Evolutionary conservation across 768 basidiomycete genomes (phyloP), one percentile per base, ranked within the genome.

Genomic region (Suillus hirtellus): DNA sequence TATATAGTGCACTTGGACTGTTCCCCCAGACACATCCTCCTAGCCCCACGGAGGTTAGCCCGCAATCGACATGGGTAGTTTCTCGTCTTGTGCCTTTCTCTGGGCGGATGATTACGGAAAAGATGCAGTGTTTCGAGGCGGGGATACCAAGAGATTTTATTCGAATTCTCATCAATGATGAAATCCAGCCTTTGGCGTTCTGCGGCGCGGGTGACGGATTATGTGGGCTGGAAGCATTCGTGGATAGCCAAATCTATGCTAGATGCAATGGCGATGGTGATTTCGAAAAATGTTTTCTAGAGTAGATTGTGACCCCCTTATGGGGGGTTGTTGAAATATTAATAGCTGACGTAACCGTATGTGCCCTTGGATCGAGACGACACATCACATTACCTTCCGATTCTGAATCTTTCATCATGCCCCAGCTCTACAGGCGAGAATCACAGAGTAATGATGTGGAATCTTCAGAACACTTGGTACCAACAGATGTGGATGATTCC

Each of bases 121-220:
- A 82, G 69, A 59, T 96, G 71, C 52, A 60, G 17, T 93, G 90
- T 64, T 64, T 63, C 2, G 44, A 12, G 1, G 68, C 19, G 5
- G 74, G 67, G 11, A 61, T 66, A 60, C 44, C 63, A 19, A 71
- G 73, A 52, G 80, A 83, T 65, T 88, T 82, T 68, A 84, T 95
- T 34, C 79, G 93, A 66, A 79, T 95, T n/a, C 75, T 95, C 24
- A 86, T 95, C 62, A 90, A 93, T 64, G 90, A 94, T 66, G 87
- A 82, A 6, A 69, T 90, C 38, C 86, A 89, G 71, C 82, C 86
- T 0, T 70, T 89, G 42, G 77, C 75, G 55, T 88, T 92, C 69
- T 91, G 89, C 69, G 81, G 79, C 24, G 85, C 78, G 67, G 73
- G 70, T 44, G 65, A 73, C 60, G 85, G 89, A n/a, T 54, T 93